phyloP scores from a whole-genome alignment of 2,329 filamentous ascomycete species.

The Penicillium capsulatum region DNA sequence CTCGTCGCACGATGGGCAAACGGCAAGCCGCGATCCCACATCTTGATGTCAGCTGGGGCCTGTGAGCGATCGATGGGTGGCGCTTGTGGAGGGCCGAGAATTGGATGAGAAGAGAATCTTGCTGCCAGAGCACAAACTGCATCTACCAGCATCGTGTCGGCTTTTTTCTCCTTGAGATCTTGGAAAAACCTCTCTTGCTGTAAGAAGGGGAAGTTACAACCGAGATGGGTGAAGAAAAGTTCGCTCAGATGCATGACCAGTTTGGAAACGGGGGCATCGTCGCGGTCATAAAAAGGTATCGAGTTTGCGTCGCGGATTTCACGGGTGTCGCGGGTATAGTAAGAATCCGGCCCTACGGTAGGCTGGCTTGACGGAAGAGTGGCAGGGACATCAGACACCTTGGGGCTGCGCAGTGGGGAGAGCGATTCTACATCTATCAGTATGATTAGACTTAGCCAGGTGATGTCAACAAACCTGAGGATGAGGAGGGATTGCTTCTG shows the following conservation, averaged over 20 bases:
- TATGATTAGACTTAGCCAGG: background rate
- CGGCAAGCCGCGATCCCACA: slow-evolving; percentile 67
- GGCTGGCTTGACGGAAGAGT: slow-evolving; percentile 10
- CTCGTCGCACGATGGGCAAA: slow-evolving; percentile 79
- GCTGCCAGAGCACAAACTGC: slow-evolving; percentile 78
- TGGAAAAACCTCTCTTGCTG: slow-evolving; percentile 66
- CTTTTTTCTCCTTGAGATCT: slow-evolving; percentile 73
- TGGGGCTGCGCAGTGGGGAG: slow-evolving; percentile 36
- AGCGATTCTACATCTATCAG: slow-evolving; percentile 30
- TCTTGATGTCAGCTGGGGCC: slow-evolving; percentile 29
- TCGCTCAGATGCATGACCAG: slow-evolving; percentile 73
- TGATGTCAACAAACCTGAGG: slow-evolving; percentile 33
- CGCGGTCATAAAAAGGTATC: slow-evolving; percentile 71
- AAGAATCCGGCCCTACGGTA: too few relatives aligned
- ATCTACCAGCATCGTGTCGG: slow-evolving; percentile 81
- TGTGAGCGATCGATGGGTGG: slow-evolving; percentile 46
- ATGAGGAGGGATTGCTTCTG: slow-evolving; percentile 39
- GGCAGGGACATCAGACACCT: slow-evolving; percentile 18
- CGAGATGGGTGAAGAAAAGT: slow-evolving; percentile 75
- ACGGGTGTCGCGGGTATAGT: slow-evolving; percentile 20
- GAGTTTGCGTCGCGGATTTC: slow-evolving; percentile 36
- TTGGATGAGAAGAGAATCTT: slow-evolving; percentile 64
- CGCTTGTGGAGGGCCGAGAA: slow-evolving; percentile 50
- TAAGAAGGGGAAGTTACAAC: slow-evolving; percentile 81
- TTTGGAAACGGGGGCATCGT: slow-evolving; percentile 67